Base-by-base conservation (phyloP, 441 rosid species). In the Brassica hybrid region DNA sequence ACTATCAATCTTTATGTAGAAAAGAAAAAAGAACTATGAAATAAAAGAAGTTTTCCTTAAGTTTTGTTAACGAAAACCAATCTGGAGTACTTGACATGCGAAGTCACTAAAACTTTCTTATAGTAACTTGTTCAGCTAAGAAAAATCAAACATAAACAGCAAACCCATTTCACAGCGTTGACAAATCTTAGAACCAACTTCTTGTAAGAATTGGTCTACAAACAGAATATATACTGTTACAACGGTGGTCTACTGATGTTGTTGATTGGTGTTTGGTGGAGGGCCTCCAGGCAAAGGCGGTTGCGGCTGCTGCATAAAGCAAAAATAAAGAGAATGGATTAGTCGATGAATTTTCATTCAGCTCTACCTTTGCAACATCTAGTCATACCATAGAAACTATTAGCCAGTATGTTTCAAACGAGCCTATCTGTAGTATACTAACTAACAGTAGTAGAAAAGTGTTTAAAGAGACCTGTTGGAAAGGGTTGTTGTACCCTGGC, bases 401-500 rank as follows among this genome's bases (percentile, higher is more conserved):
- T 50, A 50, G 57, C 61, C 30, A 34, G 70, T 60, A 34, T 13
- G 41, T 57, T 64, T 57, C 6, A 59, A 57, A 67, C 18, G 3
- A 38, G 61, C 61, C 13, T 71, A 56, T 56, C 38, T 48, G 13
- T 27, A 18, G 60, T 17, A 58, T 45, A 65, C 67, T 10, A 54
- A 5, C 41, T 21, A 59, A 34, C 27, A n/a, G n/a, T n/a, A 54
- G n/a, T 52, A 63, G 67, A 12, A 38, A 27, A 38, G 74, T 10
- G 64, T 50, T 59, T 48, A 67, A 30, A 54, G 1, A 7, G 12
- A 79, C 82, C 82, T 73, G 82, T 62, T 92, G 98, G 83, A 84
- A 96, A 12, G 90, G 97, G 86, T 90, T 95, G 85, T 90, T 95
- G 82, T 78, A 96, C 41, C 96, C 94, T 9, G 88, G 90, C 90